phyloP scores from a whole-genome alignment of 2,329 filamentous ascomycete species.

The Plectosphaerella plurivora region DNA sequence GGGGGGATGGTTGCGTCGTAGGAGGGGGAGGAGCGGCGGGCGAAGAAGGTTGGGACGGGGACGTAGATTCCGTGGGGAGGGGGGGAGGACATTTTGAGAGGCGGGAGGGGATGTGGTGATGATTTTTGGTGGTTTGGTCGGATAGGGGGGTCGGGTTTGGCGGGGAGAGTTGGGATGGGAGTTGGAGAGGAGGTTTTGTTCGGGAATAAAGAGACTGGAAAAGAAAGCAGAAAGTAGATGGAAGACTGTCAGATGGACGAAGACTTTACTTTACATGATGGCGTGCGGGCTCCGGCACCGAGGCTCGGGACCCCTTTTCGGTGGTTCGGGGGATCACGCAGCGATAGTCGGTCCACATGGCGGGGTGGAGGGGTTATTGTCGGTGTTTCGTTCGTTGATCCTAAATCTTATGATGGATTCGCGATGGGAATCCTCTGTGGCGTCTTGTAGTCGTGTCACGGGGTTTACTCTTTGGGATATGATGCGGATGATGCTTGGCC shows the following conservation, averaged over 20 bases:
- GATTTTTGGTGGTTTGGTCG: not conserved
- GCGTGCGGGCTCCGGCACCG: not conserved
- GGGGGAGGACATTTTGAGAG: constrained; percentile 18
- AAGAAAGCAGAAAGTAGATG: no score
- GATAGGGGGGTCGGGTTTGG: no score
- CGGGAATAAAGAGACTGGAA: not conserved
- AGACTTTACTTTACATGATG: not conserved
- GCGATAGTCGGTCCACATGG: constrained; percentile 4
- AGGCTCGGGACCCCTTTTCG: not conserved
- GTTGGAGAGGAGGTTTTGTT: no score
- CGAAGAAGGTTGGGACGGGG: constrained; percentile 62
- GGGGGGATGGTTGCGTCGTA: constrained; percentile 41
- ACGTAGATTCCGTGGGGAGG: constrained; percentile 55
- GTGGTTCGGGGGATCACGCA: constrained; percentile 2
- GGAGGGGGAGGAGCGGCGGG: constrained; percentile 30
- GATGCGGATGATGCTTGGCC: no score
- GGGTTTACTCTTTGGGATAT: no score
- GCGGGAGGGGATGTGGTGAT: not conserved
- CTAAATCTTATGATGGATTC: no score
- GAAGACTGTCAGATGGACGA: no score
- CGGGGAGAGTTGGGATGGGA: no score
- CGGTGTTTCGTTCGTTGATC: no score
- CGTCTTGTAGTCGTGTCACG: no score
- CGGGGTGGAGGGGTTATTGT: not conserved
- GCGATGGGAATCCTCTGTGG: no score